phyloP scores from a whole-genome alignment of 345 rosid species.

The Reutealis trisperma region DNA sequence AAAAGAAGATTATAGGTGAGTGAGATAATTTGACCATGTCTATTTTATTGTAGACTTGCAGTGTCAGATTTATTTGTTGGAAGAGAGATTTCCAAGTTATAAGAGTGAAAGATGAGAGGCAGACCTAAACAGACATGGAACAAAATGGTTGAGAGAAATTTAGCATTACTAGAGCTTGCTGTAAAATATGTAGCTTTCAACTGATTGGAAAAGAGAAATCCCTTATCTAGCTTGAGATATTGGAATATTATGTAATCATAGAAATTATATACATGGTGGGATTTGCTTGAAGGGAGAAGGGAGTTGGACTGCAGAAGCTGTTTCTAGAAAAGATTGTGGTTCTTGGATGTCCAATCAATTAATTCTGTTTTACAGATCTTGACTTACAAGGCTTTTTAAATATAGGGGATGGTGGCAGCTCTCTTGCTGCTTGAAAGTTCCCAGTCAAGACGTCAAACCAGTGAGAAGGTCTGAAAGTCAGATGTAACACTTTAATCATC shows the following conservation, averaged over 20 bases:
- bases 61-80: not conserved
- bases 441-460: too few relatives aligned
- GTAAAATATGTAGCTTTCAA: not conserved
- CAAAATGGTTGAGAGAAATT: not conserved
- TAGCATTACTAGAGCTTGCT: not conserved
- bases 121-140: not conserved
- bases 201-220: not conserved
- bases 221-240: not conserved
- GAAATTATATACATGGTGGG: not conserved
- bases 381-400: too few relatives aligned
- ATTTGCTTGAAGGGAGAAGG: not conserved
- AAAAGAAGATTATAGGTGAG: not conserved
- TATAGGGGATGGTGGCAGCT: too few relatives aligned
- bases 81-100: not conserved
- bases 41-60: too few relatives aligned
- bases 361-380: too few relatives aligned
- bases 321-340: too few relatives aligned
- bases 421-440: too few relatives aligned
- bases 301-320: not conserved
- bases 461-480: too few relatives aligned
- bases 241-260: not conserved
- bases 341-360: too few relatives aligned
- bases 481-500: too few relatives aligned
- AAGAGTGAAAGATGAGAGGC: not conserved
- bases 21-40: not conserved